Conservation (phyloP, 2,329 filamentous ascomycete genomes). For the Cordyceps cicadae region DNA sequence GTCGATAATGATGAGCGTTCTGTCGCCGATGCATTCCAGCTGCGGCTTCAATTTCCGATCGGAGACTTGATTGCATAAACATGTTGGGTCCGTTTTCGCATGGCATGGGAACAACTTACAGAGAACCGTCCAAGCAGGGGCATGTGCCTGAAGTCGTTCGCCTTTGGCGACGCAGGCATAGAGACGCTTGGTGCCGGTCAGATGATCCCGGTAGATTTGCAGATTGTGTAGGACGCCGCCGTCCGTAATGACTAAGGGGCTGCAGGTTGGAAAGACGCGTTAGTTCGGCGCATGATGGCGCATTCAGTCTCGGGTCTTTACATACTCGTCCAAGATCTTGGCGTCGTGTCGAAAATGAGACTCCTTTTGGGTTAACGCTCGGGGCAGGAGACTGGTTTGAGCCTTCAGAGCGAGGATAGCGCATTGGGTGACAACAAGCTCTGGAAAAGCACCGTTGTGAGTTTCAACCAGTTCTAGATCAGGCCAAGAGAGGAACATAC, state of each 20-base stretch:
- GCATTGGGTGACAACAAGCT: conserved; percentile 8
- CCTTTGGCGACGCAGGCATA: neutral
- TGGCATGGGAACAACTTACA: neutral
- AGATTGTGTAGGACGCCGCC: conserved; percentile 8
- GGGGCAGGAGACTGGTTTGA: neutral
- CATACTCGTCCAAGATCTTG: conserved; percentile 2
- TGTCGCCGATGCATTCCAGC: neutral
- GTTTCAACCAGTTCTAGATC: neutral
- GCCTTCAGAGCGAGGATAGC: conserved; percentile 7
- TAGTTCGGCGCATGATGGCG: neutral
- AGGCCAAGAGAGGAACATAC: neutral
- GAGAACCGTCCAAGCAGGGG: conserved; percentile 12
- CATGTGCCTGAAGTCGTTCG: neutral
- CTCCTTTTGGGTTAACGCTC: neutral
- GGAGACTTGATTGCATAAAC: neutral
- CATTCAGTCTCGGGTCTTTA: neutral
- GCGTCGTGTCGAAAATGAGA: neutral
- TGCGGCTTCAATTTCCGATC: neutral
- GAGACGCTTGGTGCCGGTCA: conserved; percentile 8
- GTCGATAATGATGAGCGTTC: conserved; percentile 2
- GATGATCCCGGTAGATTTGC: conserved; percentile 4
- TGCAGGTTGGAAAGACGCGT: neutral
- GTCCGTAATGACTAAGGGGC: conserved; percentile 1
- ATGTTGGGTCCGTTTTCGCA: neutral
- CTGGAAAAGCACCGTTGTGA: neutral